Base-by-base conservation (phyloP, 371 early-diverging fungal genomes). In the Saksenaea vasiformis region DNA sequence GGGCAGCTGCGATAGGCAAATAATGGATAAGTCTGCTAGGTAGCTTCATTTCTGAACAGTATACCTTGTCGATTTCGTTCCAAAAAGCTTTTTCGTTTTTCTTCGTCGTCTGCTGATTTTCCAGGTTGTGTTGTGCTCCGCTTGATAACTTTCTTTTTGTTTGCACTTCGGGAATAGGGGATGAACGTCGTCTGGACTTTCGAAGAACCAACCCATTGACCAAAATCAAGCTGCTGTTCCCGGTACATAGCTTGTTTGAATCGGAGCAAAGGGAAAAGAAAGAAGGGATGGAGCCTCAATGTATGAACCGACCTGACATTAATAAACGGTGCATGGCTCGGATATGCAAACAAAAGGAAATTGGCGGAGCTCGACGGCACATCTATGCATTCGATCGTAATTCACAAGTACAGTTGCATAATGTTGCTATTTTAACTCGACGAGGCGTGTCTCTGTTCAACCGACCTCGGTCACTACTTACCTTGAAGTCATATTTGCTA, bases 31-130 rank as follows among this genome's bases (percentile, higher is more conserved):
- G 3, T 7, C n/a, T 36, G 27, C 11, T 13, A n/a, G 26, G 19
- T 51, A 56, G 13, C 28, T 11, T 2, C 5, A 14, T 39, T 5
- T 11, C n/a, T 39, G 3, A 19, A 47, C 22, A 5, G 22, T 72
- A n/a, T n/a, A 87, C 89, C 87, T 77, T 86, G 86, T 43, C 92
- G 83, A 74, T 92, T 92, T 53, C 92, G 83, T 69, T 92, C 92
- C 66, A 92, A 72, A 67, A 92, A 90, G 70, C 85, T 90, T 47
- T 73, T 74, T 39, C 90, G 74, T 70, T 88, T 88, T 54, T 87
- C 88, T 31, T 85, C 86, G 9, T 78, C 82, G 17, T 78, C 78
- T 69, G 80, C 70, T 19, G 76, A 80, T 56, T 76, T 77, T 11
- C 41, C 36, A 17, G 63, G 63, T 34, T 61, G 66, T 8, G 38